Evolutionary conservation across 1,284 basidiomycete genomes (phyloP), one percentile per base, ranked within the genome.

Genomic region (Tranzscheliella williamsii): DNA sequence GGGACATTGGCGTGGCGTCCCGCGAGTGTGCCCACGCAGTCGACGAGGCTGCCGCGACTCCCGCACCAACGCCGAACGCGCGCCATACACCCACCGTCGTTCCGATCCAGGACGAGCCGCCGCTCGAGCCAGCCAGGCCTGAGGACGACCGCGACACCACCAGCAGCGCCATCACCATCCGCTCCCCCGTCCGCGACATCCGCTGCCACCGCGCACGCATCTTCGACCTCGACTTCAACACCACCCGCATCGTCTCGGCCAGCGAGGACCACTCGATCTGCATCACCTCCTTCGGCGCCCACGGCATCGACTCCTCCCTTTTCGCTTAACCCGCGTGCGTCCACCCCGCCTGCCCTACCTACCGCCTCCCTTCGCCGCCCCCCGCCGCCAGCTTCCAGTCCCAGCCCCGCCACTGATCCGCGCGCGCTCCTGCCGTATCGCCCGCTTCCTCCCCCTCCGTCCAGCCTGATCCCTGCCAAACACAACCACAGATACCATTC

Each of bases 141-240:
- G 22, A 15, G 8, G 15, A 8, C 26, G 18, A 17, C 27, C 23
- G 15, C 18, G 18, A 15, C 26, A 16, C 16, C 21, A 7, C 35
- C 20, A 13, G 9, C 8, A 8, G 18, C 32, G 24, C 23, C 24
- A 29, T 24, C 16, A 20, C 22, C 3, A 13, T 35, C 4, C 44
- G 33, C 11, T 42, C 16, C 20, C 63, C 53, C 31, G 11, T 67
- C 9, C 33, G 57, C 5, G 51, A 62, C 17, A 22, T 61, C 12
- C 21, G 32, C 5, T 45, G 47, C n/a, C 62, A 61, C 23, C 18
- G 41, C 8, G 56, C 57, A 1, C 33, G 52, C 12, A 60, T 71
- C 38, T 67, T 71, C 37, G 66, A 69, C 35, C 46, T 71, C 12
- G 51, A 67, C 11, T 42, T 71, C 39, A 65, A 69, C 31, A 55